Evolutionary conservation across 805 yeast genomes (phyloP).

Genomic region (Saturnispora besseyi): DNA sequence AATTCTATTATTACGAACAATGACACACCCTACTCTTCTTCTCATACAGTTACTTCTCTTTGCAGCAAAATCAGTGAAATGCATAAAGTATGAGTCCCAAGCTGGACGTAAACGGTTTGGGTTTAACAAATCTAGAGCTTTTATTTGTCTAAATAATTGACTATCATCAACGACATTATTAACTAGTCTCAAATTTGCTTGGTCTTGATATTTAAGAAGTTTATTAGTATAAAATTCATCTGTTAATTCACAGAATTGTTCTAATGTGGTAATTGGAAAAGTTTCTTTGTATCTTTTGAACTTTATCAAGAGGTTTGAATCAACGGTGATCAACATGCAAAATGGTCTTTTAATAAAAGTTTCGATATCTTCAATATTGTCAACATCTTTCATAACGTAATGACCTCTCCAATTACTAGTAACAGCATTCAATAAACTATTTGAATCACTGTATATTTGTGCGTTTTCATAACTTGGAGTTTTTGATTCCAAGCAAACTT

Average conservation of each 20-base stretch:
- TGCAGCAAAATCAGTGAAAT: slow-evolving; percentile 87
- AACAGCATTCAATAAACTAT: slow-evolving; percentile 44
- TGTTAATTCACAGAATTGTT: slow-evolving; percentile 11
- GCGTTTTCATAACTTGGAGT: slow-evolving; percentile 16
- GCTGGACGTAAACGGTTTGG: slow-evolving; percentile 66
- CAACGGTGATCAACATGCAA: slow-evolving; percentile 69
- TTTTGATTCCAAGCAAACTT: neutral
- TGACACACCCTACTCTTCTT: slow-evolving; percentile 92
- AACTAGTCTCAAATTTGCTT: slow-evolving; percentile 49
- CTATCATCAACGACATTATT: slow-evolving; percentile 35
- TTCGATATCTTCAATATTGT: slow-evolving; percentile 34
- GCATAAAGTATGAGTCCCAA: slow-evolving; percentile 97
- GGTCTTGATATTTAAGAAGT: slow-evolving; percentile 18
- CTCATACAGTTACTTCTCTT: slow-evolving; percentile 94
- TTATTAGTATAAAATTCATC: slow-evolving; percentile 22
- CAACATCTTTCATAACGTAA: slow-evolving; percentile 48
- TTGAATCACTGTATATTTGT: slow-evolving; percentile 13
- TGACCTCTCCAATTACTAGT: slow-evolving; percentile 59
- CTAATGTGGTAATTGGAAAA: slow-evolving; percentile 7
- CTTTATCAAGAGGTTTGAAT: slow-evolving; percentile 56
- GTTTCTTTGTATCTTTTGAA: slow-evolving; percentile 25
- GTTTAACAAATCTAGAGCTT: slow-evolving; percentile 38
- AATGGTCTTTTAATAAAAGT: slow-evolving; percentile 65
- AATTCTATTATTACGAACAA: slow-evolving; percentile 77
- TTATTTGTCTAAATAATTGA: slow-evolving; percentile 30